Evolutionary conservation across 768 basidiomycete genomes (phyloP), one percentile per base, ranked within the genome.

Genomic region (Botryobasidium botryosum): DNA sequence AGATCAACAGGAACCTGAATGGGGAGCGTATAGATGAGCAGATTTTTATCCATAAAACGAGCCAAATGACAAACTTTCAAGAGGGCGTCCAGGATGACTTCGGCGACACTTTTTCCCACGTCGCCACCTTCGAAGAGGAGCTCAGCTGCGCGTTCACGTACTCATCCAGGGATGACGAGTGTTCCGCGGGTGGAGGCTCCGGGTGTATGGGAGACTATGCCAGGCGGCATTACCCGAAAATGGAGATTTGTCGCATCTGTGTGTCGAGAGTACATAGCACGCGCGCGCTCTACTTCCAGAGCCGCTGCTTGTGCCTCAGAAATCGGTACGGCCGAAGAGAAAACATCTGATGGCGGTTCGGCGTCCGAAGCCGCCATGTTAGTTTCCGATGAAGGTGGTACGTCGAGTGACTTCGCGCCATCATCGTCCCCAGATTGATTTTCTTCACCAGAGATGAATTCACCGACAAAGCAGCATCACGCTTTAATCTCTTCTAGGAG

Each of bases 401-500:
- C n/a, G n/a, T n/a, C n/a, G n/a, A n/a, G n/a, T n/a, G n/a, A n/a
- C n/a, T n/a, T n/a, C n/a, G n/a, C n/a, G n/a, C n/a, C n/a, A n/a
- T n/a, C n/a, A n/a, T n/a, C n/a, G n/a, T n/a, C n/a, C n/a, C n/a
- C n/a, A n/a, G 38, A 32, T 12, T 24, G 26, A 20, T 25, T 42
- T 13, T 40, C 18, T 24, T 58, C 53, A 6, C 56, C 49, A 39
- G 70, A 71, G 31, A 84, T 63, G 1, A 67, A 58, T 3, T 70
- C 67, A 23, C 83, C 78, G 21, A 96, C 91, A 53, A 94, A 90
- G 57, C 85, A 91, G 46, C 77, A 80, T 3, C 88, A 75, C 2
- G 80, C 81, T 60, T 94, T 85, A 48, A 96, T 77, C 52, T 90
- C 80, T 59, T 96, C 88, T 13, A 94, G 60, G n/a, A 91, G 65